phyloP scores from a whole-genome alignment of 495 filamentous ascomycete genomes.

The Rhizodiscina lignyota region DNA sequence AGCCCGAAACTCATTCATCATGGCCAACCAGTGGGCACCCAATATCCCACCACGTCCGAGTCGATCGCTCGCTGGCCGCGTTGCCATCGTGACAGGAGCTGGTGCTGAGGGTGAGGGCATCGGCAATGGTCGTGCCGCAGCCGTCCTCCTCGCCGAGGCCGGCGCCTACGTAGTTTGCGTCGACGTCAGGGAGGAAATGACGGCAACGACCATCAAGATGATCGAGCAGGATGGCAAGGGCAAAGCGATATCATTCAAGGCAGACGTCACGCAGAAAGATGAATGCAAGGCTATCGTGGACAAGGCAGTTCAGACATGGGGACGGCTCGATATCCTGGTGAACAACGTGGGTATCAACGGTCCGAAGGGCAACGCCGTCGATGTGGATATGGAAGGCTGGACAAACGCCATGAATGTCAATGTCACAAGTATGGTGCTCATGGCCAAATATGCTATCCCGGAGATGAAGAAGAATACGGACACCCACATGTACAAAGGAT shows the following conservation, averaged over 20 bases:
- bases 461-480: slow-evolving; percentile 29
- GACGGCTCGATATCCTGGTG: slow-evolving; percentile 36
- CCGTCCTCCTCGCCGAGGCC: slow-evolving; percentile 38
- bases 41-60: background rate
- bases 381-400: slow-evolving; percentile 38
- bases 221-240: slow-evolving; percentile 18
- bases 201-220: slow-evolving; percentile 31
- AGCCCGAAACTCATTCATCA: too few species aligned
- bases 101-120: slow-evolving; percentile 34
- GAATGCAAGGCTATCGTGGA: slow-evolving; percentile 30
- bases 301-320: slow-evolving; percentile 23
- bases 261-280: slow-evolving; percentile 30
- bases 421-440: slow-evolving; percentile 40
- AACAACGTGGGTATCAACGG: slow-evolving; percentile 42
- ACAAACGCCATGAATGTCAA: slow-evolving; percentile 36
- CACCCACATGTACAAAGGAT: background rate
- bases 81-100: slow-evolving; percentile 43
- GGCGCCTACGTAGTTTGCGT: slow-evolving; percentile 37
- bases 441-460: slow-evolving; percentile 37
- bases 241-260: slow-evolving; percentile 23
- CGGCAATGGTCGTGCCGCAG: slow-evolving; percentile 41
- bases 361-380: slow-evolving; percentile 32
- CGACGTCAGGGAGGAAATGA: slow-evolving; percentile 30
- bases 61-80: slow-evolving; percentile 24
- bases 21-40: too few species aligned